phyloP scores from a whole-genome alignment of 768 basidiomycete species.

The Suillus subalutaceus region DNA sequence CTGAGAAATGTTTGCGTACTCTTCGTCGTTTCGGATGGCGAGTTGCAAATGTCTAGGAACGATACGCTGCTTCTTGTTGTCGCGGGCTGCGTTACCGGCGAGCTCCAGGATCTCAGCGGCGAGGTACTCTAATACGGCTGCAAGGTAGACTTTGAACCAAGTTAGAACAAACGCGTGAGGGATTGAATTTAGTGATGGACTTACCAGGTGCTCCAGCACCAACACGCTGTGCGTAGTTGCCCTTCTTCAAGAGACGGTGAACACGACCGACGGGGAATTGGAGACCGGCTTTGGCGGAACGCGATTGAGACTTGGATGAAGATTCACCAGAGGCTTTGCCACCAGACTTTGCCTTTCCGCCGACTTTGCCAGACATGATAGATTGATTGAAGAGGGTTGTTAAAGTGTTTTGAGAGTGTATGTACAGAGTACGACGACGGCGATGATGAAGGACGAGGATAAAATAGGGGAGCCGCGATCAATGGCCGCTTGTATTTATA shows the following conservation, averaged over 20 bases:
- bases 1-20: constrained; percentile 28
- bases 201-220: constrained; percentile 54
- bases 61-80: constrained; percentile 64
- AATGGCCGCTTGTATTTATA: constrained; percentile 32
- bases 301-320: constrained; percentile 36
- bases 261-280: constrained; percentile 64
- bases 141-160: constrained; percentile 51
- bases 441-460: constrained; percentile 10
- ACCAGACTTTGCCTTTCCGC: constrained; percentile 67
- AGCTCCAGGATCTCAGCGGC: constrained; percentile 66
- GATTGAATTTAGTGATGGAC: constrained; percentile 6
- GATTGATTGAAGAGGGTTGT: constrained; percentile 10
- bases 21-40: constrained; percentile 67
- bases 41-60: constrained; percentile 67
- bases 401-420: constrained; percentile 3
- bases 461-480: constrained; percentile 15
- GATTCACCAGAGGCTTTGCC: constrained; percentile 55
- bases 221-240: constrained; percentile 60
- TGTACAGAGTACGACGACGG: not conserved
- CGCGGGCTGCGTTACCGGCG: constrained; percentile 58
- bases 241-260: constrained; percentile 59
- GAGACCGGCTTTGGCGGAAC: constrained; percentile 44
- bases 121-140: constrained; percentile 63
- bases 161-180: not conserved
- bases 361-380: constrained; percentile 42